A percentile compares a stretch with the other conserved stretches of the same genome.
phyloP scores from a whole-genome alignment of 805 yeast species.

The Starmerella roubikii region DNA sequence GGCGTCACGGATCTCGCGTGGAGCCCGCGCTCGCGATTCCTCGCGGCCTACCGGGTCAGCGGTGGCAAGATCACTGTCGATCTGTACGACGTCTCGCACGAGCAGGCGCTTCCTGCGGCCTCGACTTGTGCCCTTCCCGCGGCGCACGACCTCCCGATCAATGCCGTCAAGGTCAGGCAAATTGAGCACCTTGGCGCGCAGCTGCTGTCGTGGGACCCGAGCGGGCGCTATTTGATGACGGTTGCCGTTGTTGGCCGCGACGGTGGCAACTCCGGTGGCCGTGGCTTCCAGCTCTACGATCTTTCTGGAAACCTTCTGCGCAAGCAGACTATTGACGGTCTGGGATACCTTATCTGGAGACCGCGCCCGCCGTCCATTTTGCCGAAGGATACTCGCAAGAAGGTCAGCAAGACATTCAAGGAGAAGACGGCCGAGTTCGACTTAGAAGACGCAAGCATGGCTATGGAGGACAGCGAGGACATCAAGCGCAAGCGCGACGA shows the following conservation, averaged over 20 bases:
- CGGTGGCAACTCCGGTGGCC: constrained; percentile 38
- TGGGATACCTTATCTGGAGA: constrained; percentile 90
- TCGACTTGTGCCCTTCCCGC: constrained; percentile 16
- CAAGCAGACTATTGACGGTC: constrained; percentile 66
- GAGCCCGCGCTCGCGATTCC: constrained; percentile 90
- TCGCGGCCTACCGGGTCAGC: constrained; percentile 35
- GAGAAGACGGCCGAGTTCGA: constrained; percentile 89
- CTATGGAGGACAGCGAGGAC: constrained; percentile 81
- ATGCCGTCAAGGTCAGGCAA: constrained; percentile 46
- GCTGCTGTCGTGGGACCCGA: constrained; percentile 84
- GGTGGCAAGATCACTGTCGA: constrained; percentile 44
- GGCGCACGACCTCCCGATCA: constrained; percentile 39
- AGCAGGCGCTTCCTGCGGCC: constrained; percentile 24
- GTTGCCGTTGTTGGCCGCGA: constrained; percentile 11
- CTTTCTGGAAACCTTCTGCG: constrained; percentile 63
- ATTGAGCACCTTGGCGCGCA: constrained; percentile 68
- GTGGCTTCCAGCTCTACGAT: constrained; percentile 82
- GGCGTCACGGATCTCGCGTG: constrained; percentile 54
- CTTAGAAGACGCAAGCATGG: constrained; percentile 91
- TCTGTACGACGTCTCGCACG: constrained; percentile 74
- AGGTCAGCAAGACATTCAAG: constrained; percentile 76
- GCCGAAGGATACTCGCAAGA: constrained; percentile 68
- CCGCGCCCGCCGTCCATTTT: constrained; percentile 82
- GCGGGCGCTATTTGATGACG: constrained; percentile 76
- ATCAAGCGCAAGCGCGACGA: constrained; percentile 72